These are phyloP conservation scores for Clavaria fumosa DNA, from an alignment of 768 basidiomycete genomes.

Conservation along the genomic window DNA sequence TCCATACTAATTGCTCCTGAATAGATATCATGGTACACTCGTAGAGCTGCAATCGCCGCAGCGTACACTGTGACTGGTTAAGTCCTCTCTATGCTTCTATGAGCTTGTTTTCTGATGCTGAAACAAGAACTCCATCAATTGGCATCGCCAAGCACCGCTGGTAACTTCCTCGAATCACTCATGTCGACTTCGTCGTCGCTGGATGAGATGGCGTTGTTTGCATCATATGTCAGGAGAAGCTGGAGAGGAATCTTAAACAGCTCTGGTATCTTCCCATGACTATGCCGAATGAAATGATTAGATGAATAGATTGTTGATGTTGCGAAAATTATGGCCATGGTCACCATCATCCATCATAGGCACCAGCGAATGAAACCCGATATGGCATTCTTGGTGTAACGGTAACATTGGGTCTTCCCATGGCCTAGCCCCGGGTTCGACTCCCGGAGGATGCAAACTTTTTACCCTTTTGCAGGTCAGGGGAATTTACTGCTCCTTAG, in stretches of 20 bases:
- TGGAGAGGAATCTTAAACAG: constrained; percentile 63
- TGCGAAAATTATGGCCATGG: too few species aligned
- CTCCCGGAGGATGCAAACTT: constrained; percentile 37
- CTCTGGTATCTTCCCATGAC: constrained; percentile 40
- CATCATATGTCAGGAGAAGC: constrained; percentile 47
- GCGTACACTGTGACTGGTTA: constrained; percentile 60
- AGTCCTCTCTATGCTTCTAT: not conserved
- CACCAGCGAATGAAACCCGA: not conserved
- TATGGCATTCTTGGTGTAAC: constrained; percentile 39
- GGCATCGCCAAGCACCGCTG: constrained; percentile 55
- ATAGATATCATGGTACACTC: constrained; percentile 65
- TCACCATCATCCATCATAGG: not conserved
- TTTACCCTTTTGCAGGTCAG: too few species aligned
- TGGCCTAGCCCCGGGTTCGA: constrained; percentile 41
- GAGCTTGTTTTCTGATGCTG: not conserved
- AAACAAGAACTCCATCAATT: constrained; percentile 62
- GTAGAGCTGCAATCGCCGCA: constrained; percentile 45
- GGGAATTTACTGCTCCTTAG: too few species aligned
- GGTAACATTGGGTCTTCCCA: constrained; percentile 87
- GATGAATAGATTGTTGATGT: too few species aligned
- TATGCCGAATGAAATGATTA: too few species aligned
- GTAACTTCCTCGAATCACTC: constrained; percentile 49
- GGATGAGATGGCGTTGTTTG: constrained; percentile 38
- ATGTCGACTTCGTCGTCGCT: constrained; percentile 36
- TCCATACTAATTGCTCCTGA: constrained; percentile 3